phyloP scores from a whole-genome alignment of 2,329 filamentous ascomycete genomes.

The Allantophomopsis lycopodina region DNA sequence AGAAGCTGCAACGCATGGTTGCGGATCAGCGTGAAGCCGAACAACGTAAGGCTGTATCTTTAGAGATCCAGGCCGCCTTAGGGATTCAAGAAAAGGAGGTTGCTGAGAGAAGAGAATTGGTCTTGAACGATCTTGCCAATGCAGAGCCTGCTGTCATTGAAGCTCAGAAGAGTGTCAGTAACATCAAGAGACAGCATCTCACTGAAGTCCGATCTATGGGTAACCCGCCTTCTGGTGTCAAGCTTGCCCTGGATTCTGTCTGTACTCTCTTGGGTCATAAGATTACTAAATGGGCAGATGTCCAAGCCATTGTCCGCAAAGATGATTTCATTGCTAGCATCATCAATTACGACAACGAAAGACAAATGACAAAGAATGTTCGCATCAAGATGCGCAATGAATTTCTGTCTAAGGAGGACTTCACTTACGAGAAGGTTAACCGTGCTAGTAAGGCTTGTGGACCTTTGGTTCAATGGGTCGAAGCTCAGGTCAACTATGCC shows the following conservation, averaged over 20 bases:
- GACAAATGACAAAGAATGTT: constrained; percentile 75
- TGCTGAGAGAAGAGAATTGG: constrained; percentile 67
- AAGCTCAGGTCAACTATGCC: constrained; percentile 95
- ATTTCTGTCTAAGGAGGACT: constrained; percentile 84
- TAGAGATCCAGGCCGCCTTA: constrained; percentile 78
- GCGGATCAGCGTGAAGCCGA: constrained; percentile 92
- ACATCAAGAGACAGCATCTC: constrained; percentile 94
- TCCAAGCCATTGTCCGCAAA: constrained; percentile 74
- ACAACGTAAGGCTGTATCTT: constrained; percentile 72
- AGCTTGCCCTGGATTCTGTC: constrained; percentile 88
- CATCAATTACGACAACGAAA: constrained; percentile 91
- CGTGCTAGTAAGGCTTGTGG: constrained; percentile 94
- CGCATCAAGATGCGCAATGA: constrained; percentile 85
- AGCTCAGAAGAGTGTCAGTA: constrained; percentile 91
- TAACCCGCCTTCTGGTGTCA: constrained; percentile 80
- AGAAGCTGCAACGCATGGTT: constrained; percentile 95
- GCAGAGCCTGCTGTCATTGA: constrained; percentile 89
- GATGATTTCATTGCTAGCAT: constrained; percentile 98
- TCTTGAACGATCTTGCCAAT: constrained; percentile 73
- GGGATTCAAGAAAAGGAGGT: constrained; percentile 87
- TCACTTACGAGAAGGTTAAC: constrained; percentile 92
- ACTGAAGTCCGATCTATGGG: constrained; percentile 97
- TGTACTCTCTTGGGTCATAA: constrained; percentile 89
- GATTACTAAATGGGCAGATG: constrained; percentile 79
- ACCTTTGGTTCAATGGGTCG: constrained; percentile 91